Evolutionary conservation across 768 basidiomycete species (phyloP).

Genomic region (Coprinopsis strossmayeri): DNA sequence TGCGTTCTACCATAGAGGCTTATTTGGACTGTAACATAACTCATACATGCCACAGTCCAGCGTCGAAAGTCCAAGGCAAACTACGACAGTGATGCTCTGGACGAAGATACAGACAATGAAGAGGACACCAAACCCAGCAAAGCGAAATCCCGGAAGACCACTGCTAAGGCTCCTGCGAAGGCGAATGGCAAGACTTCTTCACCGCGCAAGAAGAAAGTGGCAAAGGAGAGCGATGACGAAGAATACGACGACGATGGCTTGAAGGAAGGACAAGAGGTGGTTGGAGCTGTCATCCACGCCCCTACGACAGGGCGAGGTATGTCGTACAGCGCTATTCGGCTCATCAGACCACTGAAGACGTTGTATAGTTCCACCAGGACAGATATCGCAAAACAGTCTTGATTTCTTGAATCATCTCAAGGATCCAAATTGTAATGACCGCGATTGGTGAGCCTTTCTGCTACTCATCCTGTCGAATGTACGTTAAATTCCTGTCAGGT

Average conservation of each 20-base stretch:
- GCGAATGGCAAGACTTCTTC: conserved; percentile 13
- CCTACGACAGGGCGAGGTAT: conserved; percentile 77
- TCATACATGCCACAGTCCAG: not conserved
- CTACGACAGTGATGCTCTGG: conserved; percentile 41
- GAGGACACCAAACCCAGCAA: conserved; percentile 19
- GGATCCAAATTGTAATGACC: conserved; percentile 76
- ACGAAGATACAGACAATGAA: conserved; percentile 19
- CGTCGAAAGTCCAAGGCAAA: not conserved
- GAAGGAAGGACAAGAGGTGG: conserved; percentile 61
- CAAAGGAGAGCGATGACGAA: conserved; percentile 13
- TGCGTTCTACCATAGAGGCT: not conserved
- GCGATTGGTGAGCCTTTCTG: conserved; percentile 47
- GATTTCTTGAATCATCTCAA: conserved; percentile 66
- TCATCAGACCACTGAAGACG: not conserved
- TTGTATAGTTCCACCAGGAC: conserved; percentile 67
- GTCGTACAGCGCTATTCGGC: conserved; percentile 12
- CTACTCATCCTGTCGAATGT: not conserved
- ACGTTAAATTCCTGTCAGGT: conserved; percentile 42
- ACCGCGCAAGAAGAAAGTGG: conserved; percentile 24
- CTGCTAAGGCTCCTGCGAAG: conserved; percentile 3
- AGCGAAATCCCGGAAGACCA: conserved; percentile 1
- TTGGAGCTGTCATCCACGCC: conserved; percentile 73
- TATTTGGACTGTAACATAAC: not conserved
- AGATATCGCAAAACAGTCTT: conserved; percentile 81
- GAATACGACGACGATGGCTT: conserved; percentile 29